Percentiles rank a stretch among this genome's conserved stretches.
phyloP scores from a whole-genome alignment of 2,329 filamentous ascomycete genomes.

The Pseudocercospora ulei region DNA sequence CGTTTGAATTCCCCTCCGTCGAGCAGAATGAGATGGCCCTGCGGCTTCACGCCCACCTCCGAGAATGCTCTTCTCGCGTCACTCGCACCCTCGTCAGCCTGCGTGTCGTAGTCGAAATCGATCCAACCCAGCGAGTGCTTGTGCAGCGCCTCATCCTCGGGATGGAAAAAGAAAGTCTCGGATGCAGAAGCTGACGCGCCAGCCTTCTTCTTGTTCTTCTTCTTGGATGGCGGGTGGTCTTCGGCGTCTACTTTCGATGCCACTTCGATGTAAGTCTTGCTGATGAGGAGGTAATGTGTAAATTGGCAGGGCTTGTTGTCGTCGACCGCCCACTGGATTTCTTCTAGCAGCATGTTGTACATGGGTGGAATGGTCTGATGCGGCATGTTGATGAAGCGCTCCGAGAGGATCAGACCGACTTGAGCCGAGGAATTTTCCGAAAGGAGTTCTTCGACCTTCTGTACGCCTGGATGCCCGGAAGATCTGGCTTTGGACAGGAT shows the following conservation, averaged over 20 bases:
- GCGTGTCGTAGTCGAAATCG: constrained; percentile 67
- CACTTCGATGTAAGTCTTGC: constrained; percentile 85
- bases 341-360: constrained; percentile 88
- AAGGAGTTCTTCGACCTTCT: constrained; percentile 37
- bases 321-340: constrained; percentile 77
- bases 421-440: constrained; percentile 38
- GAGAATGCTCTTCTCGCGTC: constrained; percentile 94
- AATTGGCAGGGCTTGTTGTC: constrained; percentile 90
- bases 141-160: constrained; percentile 84
- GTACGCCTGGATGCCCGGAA: constrained; percentile 35
- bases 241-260: constrained; percentile 67
- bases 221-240: constrained; percentile 52
- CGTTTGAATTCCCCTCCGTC: constrained; percentile 66
- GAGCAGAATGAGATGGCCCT: constrained; percentile 77
- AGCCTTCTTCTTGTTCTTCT: constrained; percentile 51
- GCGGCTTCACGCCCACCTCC: constrained; percentile 76
- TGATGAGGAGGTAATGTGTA: constrained; percentile 82
- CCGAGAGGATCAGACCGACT: constrained; percentile 78
- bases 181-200: constrained; percentile 8
- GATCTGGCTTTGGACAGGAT: constrained; percentile 48
- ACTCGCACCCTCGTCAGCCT: constrained; percentile 64
- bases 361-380: constrained; percentile 82
- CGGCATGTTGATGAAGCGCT: constrained; percentile 95
- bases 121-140: constrained; percentile 61
- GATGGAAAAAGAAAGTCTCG: constrained; percentile 81